Evolutionary conservation across 2,329 filamentous ascomycete species (phyloP).

Genomic region (Penicillium capsulatum): DNA sequence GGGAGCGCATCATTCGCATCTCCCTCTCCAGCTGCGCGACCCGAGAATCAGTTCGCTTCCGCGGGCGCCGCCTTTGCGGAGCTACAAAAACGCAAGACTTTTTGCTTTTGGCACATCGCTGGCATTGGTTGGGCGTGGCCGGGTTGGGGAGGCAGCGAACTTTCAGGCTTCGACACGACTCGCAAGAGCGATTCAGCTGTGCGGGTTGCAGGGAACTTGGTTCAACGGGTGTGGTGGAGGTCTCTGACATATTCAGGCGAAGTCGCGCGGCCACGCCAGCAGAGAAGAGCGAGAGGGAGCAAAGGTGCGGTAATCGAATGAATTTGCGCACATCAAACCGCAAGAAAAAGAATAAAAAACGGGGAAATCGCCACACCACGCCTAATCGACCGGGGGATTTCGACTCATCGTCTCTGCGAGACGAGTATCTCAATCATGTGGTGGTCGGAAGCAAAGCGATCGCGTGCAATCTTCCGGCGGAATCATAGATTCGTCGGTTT

Average conservation of each 20-base stretch:
- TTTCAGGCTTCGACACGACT: slow-evolving; percentile 36
- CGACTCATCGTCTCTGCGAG: neutral
- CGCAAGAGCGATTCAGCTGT: slow-evolving; percentile 36
- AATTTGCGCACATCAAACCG: neutral
- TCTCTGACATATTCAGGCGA: slow-evolving; percentile 27
- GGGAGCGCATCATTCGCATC: slow-evolving; percentile 37
- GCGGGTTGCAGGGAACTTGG: slow-evolving; percentile 16
- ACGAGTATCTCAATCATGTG: too few species aligned
- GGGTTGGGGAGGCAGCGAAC: slow-evolving; percentile 35
- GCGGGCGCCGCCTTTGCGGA: slow-evolving; percentile 34
- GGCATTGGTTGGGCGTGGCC: slow-evolving; percentile 32
- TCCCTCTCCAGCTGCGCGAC: slow-evolving; percentile 37
- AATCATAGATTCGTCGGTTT: slow-evolving; percentile 10
- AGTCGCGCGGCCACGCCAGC: neutral
- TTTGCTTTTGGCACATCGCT: slow-evolving; percentile 35
- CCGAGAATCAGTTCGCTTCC: slow-evolving; percentile 36
- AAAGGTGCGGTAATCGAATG: too few species aligned
- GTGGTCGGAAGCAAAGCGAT: too few species aligned
- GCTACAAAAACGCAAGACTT: slow-evolving; percentile 35
- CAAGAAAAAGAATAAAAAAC: neutral
- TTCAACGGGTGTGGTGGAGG: slow-evolving; percentile 21
- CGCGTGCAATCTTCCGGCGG: slow-evolving; percentile 11
- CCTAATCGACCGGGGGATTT: neutral
- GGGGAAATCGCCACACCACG: too few species aligned
- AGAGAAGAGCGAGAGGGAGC: neutral